Base-by-base conservation (phyloP, 768 basidiomycete species). In the Leccinum variicolor region DNA sequence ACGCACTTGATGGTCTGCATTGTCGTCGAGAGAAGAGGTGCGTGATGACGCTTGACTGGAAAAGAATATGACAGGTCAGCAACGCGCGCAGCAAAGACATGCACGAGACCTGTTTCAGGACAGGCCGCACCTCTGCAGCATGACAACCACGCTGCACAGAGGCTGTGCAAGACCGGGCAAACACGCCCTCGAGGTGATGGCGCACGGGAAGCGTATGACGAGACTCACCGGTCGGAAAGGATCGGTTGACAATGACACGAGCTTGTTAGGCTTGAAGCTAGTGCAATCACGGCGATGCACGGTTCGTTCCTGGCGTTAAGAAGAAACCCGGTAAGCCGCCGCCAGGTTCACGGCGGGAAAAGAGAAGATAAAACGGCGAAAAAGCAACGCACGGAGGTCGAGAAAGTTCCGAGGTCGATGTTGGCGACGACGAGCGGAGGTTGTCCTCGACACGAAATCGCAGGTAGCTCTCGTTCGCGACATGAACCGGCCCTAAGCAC, bases 1-100 rank as follows among this genome's bases (percentile, higher is more conserved):
- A 96, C 94, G 76, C 94, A 95, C 78, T 97, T 96, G 74, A 96
- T 97, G 55, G 94, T 97, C 73, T 97, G 94, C 94, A 96, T 96
- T 19, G 61, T 62, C 46, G 56, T 62, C 58, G n/a, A 29, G 49
- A 31, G 29, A 29, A 47, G 46, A 47, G 25, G 46, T 47, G 26
- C 55, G 65, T 62, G 57, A 53, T 36, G 55, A 54, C 54, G 56
- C 57, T 62, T 59, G 57, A 57, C 58, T 60, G 29, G 13, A 43
- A 43, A 43, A 43, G 41, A 14, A 11, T 15, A 31, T 46, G 50
- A 52, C 50, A 29, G 29, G 68, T 68, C 57, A 68, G 63, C 52
- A 65, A 48, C 59, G 60, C 64, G 58, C 61, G 52, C 52, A 34
- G 31, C 39, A 31, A 19, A 11, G n/a, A 61, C 57, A 58, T 50